Conservation (phyloP, 2,329 filamentous ascomycete species). For the Annulohypoxylon truncatum region DNA sequence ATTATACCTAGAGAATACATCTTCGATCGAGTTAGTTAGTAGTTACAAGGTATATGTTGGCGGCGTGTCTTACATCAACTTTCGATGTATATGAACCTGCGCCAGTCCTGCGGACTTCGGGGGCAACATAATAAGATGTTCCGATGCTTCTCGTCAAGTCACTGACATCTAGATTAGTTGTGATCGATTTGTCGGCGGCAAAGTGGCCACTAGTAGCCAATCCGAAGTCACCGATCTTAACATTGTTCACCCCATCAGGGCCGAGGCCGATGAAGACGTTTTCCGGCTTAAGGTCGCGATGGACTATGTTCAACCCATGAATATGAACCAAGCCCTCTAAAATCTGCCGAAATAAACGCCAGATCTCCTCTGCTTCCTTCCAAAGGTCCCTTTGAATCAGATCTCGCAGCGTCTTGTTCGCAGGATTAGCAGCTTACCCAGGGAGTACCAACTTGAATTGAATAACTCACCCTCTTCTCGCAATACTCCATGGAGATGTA, state of each 20-base stretch:
- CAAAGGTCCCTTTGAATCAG: slow-evolving; percentile 81
- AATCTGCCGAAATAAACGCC: slow-evolving; percentile 91
- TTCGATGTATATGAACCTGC: slow-evolving; percentile 88
- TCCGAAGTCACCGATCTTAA: slow-evolving; percentile 97
- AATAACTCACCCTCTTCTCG: slow-evolving; percentile 77
- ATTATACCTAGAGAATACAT: slow-evolving; percentile 99
- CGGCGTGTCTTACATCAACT: slow-evolving; percentile 75
- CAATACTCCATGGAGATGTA: slow-evolving; percentile 99
- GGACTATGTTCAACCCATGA: slow-evolving; percentile 90
- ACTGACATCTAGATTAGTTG: slow-evolving; percentile 58
- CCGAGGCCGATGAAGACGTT: slow-evolving; percentile 87
- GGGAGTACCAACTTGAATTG: neutral
- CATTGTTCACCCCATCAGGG: slow-evolving; percentile 82
- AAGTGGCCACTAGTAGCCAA: slow-evolving; percentile 90
- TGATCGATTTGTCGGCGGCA: slow-evolving; percentile 65
- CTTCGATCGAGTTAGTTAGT: slow-evolving; percentile 50
- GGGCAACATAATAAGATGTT: slow-evolving; percentile 92
- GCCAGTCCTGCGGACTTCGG: slow-evolving; percentile 83
- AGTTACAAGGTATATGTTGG: neutral
- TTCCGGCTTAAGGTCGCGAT: slow-evolving; percentile 95
- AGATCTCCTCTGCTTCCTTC: slow-evolving; percentile 80
- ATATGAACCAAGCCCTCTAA: slow-evolving; percentile 91
- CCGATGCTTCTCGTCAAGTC: slow-evolving; percentile 79
- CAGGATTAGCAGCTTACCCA: slow-evolving; percentile 28
- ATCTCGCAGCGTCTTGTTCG: slow-evolving; percentile 79